Evolutionary conservation across 164 flowering plant species (phyloP).

Genomic region (Nelumbo lutea): DNA sequence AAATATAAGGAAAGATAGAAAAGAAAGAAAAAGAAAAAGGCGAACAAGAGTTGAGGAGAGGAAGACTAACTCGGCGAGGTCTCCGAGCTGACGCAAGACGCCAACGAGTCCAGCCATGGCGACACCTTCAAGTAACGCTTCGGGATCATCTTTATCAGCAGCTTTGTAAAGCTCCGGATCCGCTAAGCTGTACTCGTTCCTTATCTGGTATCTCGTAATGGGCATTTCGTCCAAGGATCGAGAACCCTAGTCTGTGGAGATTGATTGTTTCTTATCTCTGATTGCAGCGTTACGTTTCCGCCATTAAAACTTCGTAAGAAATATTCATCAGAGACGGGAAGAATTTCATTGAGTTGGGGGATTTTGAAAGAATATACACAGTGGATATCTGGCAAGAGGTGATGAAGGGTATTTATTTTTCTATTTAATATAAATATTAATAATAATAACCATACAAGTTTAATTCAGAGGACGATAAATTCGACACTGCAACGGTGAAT

Average conservation of each 20-base stretch:
- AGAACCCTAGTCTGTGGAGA: conserved; percentile 20
- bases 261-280: background rate
- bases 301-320: conserved; percentile 10
- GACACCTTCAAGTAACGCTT: conserved; percentile 90
- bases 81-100: conserved; percentile 89
- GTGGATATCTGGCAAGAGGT: background rate
- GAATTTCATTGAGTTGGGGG: conserved; percentile 9
- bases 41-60: background rate
- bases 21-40: conserved; percentile 3
- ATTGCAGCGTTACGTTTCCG: conserved; percentile 12
- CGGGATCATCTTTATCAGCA: conserved; percentile 93
- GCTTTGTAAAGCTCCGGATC: conserved; percentile 84
- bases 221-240: conserved; percentile 52
- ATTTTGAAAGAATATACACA: conserved; percentile 3
- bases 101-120: conserved; percentile 99
- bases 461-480: too few species aligned
- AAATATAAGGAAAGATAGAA: background rate
- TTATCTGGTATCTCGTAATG: conserved; percentile 61
- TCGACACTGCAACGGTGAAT: too few species aligned
- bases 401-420: background rate
- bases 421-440: too few species aligned
- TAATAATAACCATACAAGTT: too few species aligned
- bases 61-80: conserved; percentile 81
- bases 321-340: background rate
- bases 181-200: conserved; percentile 81